A percentile compares a stretch with the other conserved stretches of the same genome.
Conservation (phyloP, 129 eudicot genomes). For the Apium graveolens region DNA sequence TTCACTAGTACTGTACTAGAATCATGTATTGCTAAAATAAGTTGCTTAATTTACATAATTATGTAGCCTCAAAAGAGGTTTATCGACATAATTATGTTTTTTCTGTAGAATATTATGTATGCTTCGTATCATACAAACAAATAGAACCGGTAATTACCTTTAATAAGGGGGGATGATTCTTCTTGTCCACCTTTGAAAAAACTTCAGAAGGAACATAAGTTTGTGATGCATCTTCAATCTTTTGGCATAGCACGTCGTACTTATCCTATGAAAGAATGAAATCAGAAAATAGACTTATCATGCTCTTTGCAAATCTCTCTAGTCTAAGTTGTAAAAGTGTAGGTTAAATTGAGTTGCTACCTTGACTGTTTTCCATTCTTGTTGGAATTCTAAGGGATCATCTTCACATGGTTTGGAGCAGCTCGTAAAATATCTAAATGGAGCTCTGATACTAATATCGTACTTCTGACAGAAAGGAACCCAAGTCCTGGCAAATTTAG, state of each 20-base stretch:
- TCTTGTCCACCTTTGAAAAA: constrained; percentile 27
- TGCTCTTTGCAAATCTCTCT: background rate
- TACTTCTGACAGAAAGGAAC: constrained; percentile 50
- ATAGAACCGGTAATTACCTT: constrained; percentile 32
- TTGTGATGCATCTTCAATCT: constrained; percentile 36
- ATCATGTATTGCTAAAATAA: background rate
- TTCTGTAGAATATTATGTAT: background rate
- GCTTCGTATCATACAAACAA: background rate
- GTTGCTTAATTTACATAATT: background rate
- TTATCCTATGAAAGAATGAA: constrained; percentile 27
- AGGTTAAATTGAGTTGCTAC: constrained; percentile 5
- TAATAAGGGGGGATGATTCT: constrained; percentile 47
- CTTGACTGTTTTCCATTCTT: constrained; percentile 45
- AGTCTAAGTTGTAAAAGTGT: background rate
- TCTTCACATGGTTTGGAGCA: constrained; percentile 17
- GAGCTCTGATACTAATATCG: constrained; percentile 38
- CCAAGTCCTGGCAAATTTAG: constrained; percentile 40
- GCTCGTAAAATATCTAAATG: constrained; percentile 35
- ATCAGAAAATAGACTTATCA: background rate
- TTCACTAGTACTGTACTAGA: too few relatives aligned
- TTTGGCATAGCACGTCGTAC: constrained; percentile 35
- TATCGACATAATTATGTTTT: background rate
- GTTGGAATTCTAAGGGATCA: constrained; percentile 24
- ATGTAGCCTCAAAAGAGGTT: background rate
- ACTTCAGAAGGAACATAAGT: constrained; percentile 32